phyloP scores from a whole-genome alignment of 2,329 filamentous ascomycete genomes.

The Zasmidium angulare region DNA sequence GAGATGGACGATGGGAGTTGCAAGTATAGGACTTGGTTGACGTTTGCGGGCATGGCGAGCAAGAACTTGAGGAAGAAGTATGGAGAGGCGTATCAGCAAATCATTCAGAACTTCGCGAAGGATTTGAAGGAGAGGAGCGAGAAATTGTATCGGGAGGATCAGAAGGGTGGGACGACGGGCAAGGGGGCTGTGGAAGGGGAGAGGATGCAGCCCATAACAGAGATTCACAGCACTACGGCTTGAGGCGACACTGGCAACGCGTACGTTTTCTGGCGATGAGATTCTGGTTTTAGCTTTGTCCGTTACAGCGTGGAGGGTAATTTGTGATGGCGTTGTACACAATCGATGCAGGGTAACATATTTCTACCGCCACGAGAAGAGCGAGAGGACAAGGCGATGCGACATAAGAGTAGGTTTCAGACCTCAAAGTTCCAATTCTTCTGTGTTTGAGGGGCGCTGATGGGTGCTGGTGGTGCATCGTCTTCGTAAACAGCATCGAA shows the following conservation, averaged over 20 bases:
- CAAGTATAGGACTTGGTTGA: slow-evolving; percentile 47
- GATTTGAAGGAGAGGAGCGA: slow-evolving; percentile 9
- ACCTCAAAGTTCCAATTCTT: not conserved
- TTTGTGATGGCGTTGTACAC: no score
- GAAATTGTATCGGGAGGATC: slow-evolving; percentile 2
- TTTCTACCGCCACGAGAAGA: no score
- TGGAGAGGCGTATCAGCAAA: slow-evolving; percentile 31
- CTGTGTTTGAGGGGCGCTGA: not conserved
- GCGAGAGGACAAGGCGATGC: no score
- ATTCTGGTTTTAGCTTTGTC: not conserved
- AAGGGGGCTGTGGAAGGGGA: not conserved
- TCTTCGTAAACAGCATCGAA: not conserved
- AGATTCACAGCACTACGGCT: not conserved
- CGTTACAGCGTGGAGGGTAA: not conserved
- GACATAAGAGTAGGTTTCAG: no score
- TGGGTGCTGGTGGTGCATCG: not conserved
- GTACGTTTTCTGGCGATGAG: no score
- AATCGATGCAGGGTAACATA: no score
- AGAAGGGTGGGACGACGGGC: not conserved
- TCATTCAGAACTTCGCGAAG: slow-evolving; percentile 5
- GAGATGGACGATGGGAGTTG: slow-evolving; percentile 36
- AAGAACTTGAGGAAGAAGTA: slow-evolving; percentile 46
- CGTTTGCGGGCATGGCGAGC: slow-evolving; percentile 43
- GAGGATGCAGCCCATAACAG: not conserved
- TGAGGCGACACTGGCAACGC: no score